Conservation (phyloP, 129 eudicot genomes). For the Escallonia rubra region DNA sequence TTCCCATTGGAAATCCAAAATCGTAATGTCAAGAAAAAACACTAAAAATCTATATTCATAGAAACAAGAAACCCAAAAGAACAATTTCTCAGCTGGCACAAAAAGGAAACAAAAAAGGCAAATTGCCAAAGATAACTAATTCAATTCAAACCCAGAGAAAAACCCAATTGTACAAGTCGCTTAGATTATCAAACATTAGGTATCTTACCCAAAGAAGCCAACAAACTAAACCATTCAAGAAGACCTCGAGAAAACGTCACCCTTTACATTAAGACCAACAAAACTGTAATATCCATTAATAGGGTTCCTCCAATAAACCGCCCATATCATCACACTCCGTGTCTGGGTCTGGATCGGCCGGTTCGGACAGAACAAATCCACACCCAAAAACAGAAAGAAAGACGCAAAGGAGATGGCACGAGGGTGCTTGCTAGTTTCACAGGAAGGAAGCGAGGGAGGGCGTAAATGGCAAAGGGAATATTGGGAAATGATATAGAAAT, state of each 20-base stretch:
- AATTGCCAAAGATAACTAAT: too few species aligned
- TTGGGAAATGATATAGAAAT: conserved; percentile 21
- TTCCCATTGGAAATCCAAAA: too few species aligned
- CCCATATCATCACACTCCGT: conserved; percentile 1
- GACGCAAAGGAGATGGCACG: conserved; percentile 2
- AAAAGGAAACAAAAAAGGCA: too few species aligned
- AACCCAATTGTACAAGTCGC: too few species aligned
- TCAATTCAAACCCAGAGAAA: too few species aligned
- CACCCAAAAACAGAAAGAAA: neutral
- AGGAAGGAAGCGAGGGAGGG: conserved; percentile 1
- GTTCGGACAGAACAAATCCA: conserved; percentile 3
- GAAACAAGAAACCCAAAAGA: too few species aligned
- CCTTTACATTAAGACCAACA: neutral
- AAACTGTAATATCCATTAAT: neutral
- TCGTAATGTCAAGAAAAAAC: too few species aligned
- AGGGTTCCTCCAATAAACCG: conserved; percentile 19
- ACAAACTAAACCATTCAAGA: conserved; percentile 34
- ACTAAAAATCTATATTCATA: too few species aligned
- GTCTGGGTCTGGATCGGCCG: conserved; percentile 15
- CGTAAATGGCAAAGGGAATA: conserved; percentile 28
- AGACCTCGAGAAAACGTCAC: conserved; percentile 60
- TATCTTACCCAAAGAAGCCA: conserved; percentile 4
- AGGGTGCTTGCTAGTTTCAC: neutral
- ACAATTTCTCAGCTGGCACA: too few species aligned
- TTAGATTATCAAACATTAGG: neutral